Conservation (phyloP, 371 early-diverging fungal species). For the Mucor irregularis region DNA sequence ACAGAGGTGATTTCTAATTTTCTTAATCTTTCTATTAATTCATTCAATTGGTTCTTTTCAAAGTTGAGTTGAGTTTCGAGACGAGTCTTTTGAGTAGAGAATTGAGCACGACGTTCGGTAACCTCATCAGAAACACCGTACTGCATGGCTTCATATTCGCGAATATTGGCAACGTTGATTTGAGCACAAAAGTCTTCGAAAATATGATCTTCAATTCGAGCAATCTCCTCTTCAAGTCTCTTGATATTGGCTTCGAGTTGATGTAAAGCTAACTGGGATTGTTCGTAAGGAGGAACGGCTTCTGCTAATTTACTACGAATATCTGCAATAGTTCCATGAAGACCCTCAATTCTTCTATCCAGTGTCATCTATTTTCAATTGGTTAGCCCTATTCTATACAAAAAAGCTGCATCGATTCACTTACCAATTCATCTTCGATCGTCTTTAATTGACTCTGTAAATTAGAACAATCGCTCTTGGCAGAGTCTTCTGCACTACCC, state of each 20-base stretch:
- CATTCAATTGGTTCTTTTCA: conserved; percentile 74
- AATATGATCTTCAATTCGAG: conserved; percentile 67
- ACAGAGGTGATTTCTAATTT: conserved; percentile 45
- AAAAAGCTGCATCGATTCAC: neutral
- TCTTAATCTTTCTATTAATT: conserved; percentile 59
- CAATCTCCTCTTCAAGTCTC: conserved; percentile 52
- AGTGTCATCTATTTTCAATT: conserved; percentile 10
- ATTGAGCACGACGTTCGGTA: conserved; percentile 72
- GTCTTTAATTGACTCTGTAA: conserved; percentile 60
- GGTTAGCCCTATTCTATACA: neutral
- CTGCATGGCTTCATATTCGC: conserved; percentile 81
- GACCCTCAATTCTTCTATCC: conserved; percentile 15
- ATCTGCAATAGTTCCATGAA: conserved; percentile 16
- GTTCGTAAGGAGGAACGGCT: conserved; percentile 10
- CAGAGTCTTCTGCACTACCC: conserved; percentile 64
- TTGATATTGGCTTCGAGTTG: conserved; percentile 41
- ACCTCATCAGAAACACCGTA: conserved; percentile 70
- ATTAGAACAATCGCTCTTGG: conserved; percentile 61
- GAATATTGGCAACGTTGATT: conserved; percentile 73
- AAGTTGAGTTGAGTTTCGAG: conserved; percentile 76
- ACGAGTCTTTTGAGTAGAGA: conserved; percentile 73
- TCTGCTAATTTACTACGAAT: conserved; percentile 11
- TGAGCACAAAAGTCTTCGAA: conserved; percentile 80
- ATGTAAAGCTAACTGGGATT: conserved; percentile 26
- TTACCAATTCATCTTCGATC: conserved; percentile 62